A percentile compares a stretch with the other conserved stretches of the same genome.
Evolutionary conservation across 768 basidiomycete species (phyloP).

Genomic region (Phylloporus arenicola): DNA sequence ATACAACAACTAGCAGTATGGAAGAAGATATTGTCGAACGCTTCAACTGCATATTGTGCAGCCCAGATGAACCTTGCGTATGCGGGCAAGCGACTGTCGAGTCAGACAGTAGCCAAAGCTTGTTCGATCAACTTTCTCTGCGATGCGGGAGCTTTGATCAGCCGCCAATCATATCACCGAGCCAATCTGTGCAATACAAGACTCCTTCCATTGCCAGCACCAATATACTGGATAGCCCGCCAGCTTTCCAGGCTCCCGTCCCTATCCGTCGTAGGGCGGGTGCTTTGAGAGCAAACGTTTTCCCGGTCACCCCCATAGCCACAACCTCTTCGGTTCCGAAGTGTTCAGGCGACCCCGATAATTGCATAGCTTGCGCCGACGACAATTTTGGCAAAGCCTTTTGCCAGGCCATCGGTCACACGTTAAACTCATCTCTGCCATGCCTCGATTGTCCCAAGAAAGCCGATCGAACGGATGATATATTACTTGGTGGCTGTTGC

Average conservation of each 20-base stretch:
- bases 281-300: constrained; percentile 41
- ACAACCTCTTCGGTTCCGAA: constrained; percentile 31
- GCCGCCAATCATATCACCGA: constrained; percentile 16
- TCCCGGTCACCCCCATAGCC: constrained; percentile 41
- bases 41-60: constrained; percentile 68
- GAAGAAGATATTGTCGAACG: constrained; percentile 25
- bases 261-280: constrained; percentile 62
- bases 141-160: constrained; percentile 10
- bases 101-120: constrained; percentile 23
- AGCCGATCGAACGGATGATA: constrained; percentile 21
- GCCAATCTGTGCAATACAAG: constrained; percentile 25
- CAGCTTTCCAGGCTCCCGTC: constrained; percentile 76
- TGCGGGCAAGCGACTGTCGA: constrained; percentile 65
- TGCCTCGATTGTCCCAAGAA: constrained; percentile 55
- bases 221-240: constrained; percentile 74
- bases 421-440: constrained; percentile 45
- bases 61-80: constrained; percentile 63
- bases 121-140: constrained; percentile 9
- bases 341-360: constrained; percentile 84
- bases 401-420: constrained; percentile 67
- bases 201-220: constrained; percentile 26
- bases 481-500: constrained; percentile 33
- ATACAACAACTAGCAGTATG: constrained; percentile 19
- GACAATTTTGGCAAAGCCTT: constrained; percentile 87
- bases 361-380: constrained; percentile 80